phyloP scores from a whole-genome alignment of 2,329 filamentous ascomycete genomes.

The Annulohypoxylon truncatum region DNA sequence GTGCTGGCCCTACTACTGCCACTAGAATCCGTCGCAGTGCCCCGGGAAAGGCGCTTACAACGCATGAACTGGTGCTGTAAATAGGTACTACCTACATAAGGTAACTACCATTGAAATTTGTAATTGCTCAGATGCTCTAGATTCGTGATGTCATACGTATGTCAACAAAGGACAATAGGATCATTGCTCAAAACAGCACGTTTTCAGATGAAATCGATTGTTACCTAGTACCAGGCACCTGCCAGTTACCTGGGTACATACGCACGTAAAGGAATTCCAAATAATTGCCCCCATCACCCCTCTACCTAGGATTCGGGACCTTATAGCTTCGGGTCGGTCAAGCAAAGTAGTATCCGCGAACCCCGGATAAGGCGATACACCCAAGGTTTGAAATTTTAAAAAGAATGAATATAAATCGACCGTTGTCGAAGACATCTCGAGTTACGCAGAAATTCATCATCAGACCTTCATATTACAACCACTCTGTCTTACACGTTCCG shows the following conservation, averaged over 20 bases:
- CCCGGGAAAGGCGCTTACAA: neutral
- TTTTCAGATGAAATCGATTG: neutral
- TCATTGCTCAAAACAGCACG: neutral
- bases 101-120: neutral
- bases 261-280: slow-evolving; percentile 2
- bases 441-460: slow-evolving; percentile 15
- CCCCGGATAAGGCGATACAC: neutral
- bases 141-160: slow-evolving; percentile 23
- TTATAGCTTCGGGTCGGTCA: slow-evolving; percentile 5
- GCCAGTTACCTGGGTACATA: neutral
- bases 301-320: slow-evolving; percentile 13
- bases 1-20: neutral
- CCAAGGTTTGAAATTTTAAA: slow-evolving; percentile 6
- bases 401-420: slow-evolving; percentile 31
- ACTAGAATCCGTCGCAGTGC: too few species aligned
- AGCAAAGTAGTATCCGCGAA: neutral
- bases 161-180: slow-evolving; percentile 1
- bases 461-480: slow-evolving; percentile 1
- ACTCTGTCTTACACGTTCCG: slow-evolving; percentile 19
- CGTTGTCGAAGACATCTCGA: slow-evolving; percentile 5
- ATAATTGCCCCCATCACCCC: neutral
- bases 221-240: neutral
- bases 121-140: neutral
- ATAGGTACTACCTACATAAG: neutral
- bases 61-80: neutral